Evolutionary conservation across 2,329 filamentous ascomycete genomes (phyloP), one percentile per base, ranked within the genome.

Genomic region (Alternaria postmessia): DNA sequence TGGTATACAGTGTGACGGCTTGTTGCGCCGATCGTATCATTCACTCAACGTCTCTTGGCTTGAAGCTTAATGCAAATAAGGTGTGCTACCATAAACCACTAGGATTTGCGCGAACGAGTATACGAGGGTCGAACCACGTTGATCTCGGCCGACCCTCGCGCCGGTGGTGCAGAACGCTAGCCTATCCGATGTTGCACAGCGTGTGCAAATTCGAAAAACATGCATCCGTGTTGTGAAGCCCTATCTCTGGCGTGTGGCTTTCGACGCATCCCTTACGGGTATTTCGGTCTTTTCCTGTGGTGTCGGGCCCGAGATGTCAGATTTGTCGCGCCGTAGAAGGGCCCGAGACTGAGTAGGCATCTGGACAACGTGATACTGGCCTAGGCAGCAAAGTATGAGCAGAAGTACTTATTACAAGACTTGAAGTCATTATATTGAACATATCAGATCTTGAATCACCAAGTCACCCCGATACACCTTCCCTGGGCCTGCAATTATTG

Each of bases 31-130:
- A 30, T 22, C 20, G 22, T 12, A n/a, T 16, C 46, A 38, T 49
- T 49, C 46, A 38, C 32, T 22, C 30, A n/a, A 38, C 46, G 22
- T 24, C 30, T 5, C 46, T 49, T 49, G 46, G 32, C 32, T 49
- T 14, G 30, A 49, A 38, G 46, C 46, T 49, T 49, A 20, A 49
- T 14, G 32, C 46, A 38, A 7, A 49, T 49, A 49, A 49, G 46
- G 46, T 20, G 46, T 20, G 32, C 34, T 49, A 11, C 30, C 14
- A 48, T 30, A 24, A 34, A 49, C 18, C 46, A 38, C 46, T 49
- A 49, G 32, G 32, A 32, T 36, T 32, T 20, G 30, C 32, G 20
- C 46, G 36, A 34, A 20, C 46, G 46, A 49, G 28, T 26, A 26
- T 26, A 26, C 24, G 24, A 26, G 6, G 3, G 32, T 36, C 14